These are phyloP conservation scores for Suillus alpinus DNA, from an alignment of 768 basidiomycete genomes.

Conservation along the genomic window DNA sequence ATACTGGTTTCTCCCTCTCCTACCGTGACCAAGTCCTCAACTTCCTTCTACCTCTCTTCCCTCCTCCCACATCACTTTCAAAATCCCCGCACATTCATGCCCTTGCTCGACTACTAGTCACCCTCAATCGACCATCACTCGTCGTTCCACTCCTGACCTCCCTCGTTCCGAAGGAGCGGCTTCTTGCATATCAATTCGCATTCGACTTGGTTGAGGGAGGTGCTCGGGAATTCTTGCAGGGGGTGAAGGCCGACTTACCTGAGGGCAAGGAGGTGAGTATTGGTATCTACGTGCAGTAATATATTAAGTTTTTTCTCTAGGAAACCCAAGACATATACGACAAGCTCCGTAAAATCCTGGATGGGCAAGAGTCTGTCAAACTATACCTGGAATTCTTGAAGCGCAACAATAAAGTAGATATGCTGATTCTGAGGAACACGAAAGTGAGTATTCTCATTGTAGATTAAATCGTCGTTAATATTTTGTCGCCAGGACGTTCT, in stretches of 20 bases:
- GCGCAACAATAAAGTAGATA: constrained; percentile 90
- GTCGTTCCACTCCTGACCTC: constrained; percentile 72
- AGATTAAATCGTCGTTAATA: constrained; percentile 5
- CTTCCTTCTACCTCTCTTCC: constrained; percentile 85
- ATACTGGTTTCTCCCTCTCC: constrained; percentile 82
- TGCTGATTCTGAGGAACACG: constrained; percentile 87
- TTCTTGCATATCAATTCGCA: constrained; percentile 91
- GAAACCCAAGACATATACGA: constrained; percentile 62
- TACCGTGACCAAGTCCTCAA: constrained; percentile 81
- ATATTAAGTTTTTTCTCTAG: constrained; percentile 33
- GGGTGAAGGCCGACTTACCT: constrained; percentile 65
- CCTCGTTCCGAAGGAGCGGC: constrained; percentile 64
- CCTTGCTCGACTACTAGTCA: constrained; percentile 86
- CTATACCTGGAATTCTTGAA: constrained; percentile 94
- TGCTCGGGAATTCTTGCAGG: constrained; percentile 87
- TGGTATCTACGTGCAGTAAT: constrained; percentile 1
- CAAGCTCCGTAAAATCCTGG: constrained; percentile 78
- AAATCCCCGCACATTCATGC: constrained; percentile 76
- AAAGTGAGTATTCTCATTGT: constrained; percentile 51
- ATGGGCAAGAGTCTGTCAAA: constrained; percentile 89
- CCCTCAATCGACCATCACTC: constrained; percentile 77
- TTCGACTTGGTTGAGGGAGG: constrained; percentile 96
- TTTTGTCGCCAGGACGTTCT: constrained; percentile 64
- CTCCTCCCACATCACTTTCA: constrained; percentile 64
- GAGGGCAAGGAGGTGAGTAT: constrained; percentile 59